Percentiles rank a stretch among this genome's conserved stretches.
phyloP scores from a whole-genome alignment of 2,329 filamentous ascomycete genomes.

The Fusarium clavum region DNA sequence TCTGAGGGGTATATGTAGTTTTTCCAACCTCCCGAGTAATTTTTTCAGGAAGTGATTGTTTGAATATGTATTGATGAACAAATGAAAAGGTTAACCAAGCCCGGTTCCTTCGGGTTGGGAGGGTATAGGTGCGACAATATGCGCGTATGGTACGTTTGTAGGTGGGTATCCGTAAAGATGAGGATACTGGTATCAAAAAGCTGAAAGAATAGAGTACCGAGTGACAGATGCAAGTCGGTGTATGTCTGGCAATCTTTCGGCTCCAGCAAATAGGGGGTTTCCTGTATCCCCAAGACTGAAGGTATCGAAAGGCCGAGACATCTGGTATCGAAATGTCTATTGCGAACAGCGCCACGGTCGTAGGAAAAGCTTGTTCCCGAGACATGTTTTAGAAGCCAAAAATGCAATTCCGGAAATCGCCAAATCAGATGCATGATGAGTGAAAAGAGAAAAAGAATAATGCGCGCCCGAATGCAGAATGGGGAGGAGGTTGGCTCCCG shows the following conservation, averaged over 20 bases:
- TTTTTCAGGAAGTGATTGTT: conserved; percentile 25
- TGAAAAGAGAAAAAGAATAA: conserved; percentile 29
- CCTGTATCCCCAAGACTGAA: conserved; percentile 13
- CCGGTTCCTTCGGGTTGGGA: conserved; percentile 27
- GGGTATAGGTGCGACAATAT: conserved; percentile 47
- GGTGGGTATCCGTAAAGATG: conserved; percentile 37
- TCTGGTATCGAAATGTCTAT: conserved; percentile 36
- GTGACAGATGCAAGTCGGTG: conserved; percentile 30
- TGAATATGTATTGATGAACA: conserved; percentile 44
- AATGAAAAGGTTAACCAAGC: conserved; percentile 36
- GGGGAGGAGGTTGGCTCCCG: conserved; percentile 29
- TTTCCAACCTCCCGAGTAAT: conserved; percentile 35
- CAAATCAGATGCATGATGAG: conserved; percentile 38
- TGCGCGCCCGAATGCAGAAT: conserved; percentile 42
- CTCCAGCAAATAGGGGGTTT: conserved; percentile 20
- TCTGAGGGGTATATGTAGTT: conserved; percentile 41
- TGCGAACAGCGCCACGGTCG: conserved; percentile 37
- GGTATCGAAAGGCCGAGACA: conserved; percentile 39
- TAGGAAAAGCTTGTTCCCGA: conserved; percentile 29
- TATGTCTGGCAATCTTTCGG: conserved; percentile 15
- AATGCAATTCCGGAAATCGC: conserved; percentile 34
- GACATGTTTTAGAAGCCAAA: conserved; percentile 43
- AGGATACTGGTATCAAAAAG: conserved; percentile 46
- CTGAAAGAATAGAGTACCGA: conserved; percentile 37
- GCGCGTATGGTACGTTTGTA: conserved; percentile 34